Evolutionary conservation across 179 eudicot genomes (phyloP).

Genomic region (Pouteria campechiana): DNA sequence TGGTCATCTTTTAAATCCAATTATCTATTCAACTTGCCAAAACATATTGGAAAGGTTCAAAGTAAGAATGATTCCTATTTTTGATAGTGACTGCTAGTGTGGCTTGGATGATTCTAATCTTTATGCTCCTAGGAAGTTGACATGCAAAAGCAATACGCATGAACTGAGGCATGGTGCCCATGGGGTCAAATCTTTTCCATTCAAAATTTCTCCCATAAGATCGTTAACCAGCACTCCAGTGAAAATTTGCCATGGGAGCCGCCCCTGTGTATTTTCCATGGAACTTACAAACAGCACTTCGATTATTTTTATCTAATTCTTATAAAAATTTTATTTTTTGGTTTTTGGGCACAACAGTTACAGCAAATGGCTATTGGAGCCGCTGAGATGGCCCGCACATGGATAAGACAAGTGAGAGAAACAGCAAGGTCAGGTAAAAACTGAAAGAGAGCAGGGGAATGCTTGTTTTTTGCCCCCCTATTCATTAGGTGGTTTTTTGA

Average conservation of each 20-base stretch:
- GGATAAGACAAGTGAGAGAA: slow-evolving; percentile 38
- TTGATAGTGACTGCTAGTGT: too few species aligned
- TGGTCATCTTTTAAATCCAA: not conserved
- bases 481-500: too few species aligned
- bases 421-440: slow-evolving; percentile 33
- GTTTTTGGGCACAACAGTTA: slow-evolving; percentile 22
- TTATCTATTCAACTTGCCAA: not conserved
- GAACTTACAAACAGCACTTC: not conserved
- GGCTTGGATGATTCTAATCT: not conserved
- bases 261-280: not conserved
- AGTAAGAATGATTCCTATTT: not conserved
- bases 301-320: not conserved
- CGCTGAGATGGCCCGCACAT: slow-evolving; percentile 28
- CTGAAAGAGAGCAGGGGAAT: too few species aligned
- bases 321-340: not conserved
- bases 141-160: not conserved
- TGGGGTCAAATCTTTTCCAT: not conserved
- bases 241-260: not conserved
- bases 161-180: not conserved
- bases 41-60: not conserved
- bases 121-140: not conserved
- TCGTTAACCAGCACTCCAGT: not conserved
- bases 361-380: slow-evolving; percentile 31
- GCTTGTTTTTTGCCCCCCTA: too few species aligned
- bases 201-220: not conserved